Percentiles rank a stretch among this genome's conserved stretches.
Conservation (phyloP, 1,284 basidiomycete genomes). For the Cryptococcus jaspeensis region DNA sequence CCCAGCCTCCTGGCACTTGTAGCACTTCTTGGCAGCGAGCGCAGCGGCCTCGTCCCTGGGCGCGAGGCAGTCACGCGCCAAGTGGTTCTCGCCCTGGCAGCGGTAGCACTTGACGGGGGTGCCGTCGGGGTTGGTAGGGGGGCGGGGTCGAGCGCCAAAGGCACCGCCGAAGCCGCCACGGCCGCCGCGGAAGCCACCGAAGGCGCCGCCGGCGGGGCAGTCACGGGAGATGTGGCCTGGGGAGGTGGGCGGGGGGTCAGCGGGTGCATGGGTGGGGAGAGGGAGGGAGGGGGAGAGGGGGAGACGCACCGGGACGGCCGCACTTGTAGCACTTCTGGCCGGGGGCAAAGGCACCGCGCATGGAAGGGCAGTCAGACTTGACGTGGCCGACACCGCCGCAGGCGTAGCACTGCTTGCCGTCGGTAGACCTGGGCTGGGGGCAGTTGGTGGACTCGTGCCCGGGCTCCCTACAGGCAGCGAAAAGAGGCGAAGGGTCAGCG, state of each 20-base stretch:
- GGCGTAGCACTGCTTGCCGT: slow-evolving; percentile 75
- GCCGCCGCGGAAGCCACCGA: slow-evolving; percentile 29
- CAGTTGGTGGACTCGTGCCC: slow-evolving; percentile 87
- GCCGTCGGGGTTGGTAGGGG: slow-evolving; percentile 39
- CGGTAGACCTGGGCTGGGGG: slow-evolving; percentile 72
- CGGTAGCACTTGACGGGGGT: slow-evolving; percentile 51
- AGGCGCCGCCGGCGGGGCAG: slow-evolving; percentile 27
- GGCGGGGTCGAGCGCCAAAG: slow-evolving; percentile 19
- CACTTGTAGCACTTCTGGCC: slow-evolving; percentile 73
- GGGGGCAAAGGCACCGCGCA: slow-evolving; percentile 59
- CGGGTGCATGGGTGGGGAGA: neutral
- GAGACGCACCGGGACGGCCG: slow-evolving; percentile 34
- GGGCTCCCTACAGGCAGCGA: slow-evolving; percentile 56
- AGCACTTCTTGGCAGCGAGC: slow-evolving; percentile 47
- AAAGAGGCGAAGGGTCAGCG: neutral
- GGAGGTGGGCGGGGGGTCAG: neutral
- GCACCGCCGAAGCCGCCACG: slow-evolving; percentile 29
- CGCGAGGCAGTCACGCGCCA: slow-evolving; percentile 50
- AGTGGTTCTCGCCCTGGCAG: slow-evolving; percentile 51
- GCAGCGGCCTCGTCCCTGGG: slow-evolving; percentile 42
- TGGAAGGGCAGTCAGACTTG: slow-evolving; percentile 78
- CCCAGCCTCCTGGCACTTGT: slow-evolving; percentile 50
- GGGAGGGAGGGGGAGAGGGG: neutral
- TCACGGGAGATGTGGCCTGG: slow-evolving; percentile 46
- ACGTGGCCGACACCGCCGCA: slow-evolving; percentile 64